These are phyloP conservation scores for Schwanniomyces pseudopolymorphus DNA, from an alignment of 805 yeast genomes.

Conservation along the genomic window DNA sequence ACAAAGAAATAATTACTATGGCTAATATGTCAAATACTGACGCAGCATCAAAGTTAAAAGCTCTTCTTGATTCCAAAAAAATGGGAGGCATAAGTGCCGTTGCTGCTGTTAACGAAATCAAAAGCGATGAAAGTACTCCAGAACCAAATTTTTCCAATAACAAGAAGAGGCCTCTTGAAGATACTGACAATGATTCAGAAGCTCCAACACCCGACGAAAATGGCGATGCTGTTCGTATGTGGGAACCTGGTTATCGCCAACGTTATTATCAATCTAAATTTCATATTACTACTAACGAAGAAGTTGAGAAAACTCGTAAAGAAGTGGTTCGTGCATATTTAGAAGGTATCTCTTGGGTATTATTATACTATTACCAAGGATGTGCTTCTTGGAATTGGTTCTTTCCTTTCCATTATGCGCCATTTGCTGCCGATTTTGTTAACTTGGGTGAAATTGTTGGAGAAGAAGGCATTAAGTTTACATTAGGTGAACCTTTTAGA, in stretches of 20 bases:
- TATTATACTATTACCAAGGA: conserved; percentile 92
- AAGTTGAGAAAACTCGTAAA: conserved; percentile 51
- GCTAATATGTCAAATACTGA: conserved; percentile 71
- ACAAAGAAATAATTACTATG: conserved; percentile 59
- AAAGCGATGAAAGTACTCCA: not conserved
- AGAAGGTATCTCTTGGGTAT: conserved; percentile 97
- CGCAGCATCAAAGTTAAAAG: conserved; percentile 61
- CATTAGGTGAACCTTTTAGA: conserved; percentile 72
- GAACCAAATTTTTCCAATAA: conserved; percentile 7
- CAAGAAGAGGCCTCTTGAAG: conserved; percentile 17
- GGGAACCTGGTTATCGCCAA: conserved; percentile 84
- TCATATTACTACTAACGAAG: conserved; percentile 52
- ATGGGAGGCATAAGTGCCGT: conserved; percentile 42
- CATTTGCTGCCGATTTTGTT: conserved; percentile 87
- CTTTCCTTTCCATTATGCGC: conserved; percentile 96
- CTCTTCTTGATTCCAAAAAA: conserved; percentile 31
- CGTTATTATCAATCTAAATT: conserved; percentile 83
- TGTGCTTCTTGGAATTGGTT: conserved; percentile 99
- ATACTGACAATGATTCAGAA: conserved; percentile 17
- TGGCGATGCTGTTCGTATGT: conserved; percentile 58
- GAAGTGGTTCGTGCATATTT: conserved; percentile 71
- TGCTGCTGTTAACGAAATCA: conserved; percentile 39
- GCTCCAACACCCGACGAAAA: conserved; percentile 35
- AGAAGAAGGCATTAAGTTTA: conserved; percentile 53
- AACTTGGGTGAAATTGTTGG: conserved; percentile 48